Base-by-base conservation (phyloP, 306 rosid genomes). In the Vigna angularis region DNA sequence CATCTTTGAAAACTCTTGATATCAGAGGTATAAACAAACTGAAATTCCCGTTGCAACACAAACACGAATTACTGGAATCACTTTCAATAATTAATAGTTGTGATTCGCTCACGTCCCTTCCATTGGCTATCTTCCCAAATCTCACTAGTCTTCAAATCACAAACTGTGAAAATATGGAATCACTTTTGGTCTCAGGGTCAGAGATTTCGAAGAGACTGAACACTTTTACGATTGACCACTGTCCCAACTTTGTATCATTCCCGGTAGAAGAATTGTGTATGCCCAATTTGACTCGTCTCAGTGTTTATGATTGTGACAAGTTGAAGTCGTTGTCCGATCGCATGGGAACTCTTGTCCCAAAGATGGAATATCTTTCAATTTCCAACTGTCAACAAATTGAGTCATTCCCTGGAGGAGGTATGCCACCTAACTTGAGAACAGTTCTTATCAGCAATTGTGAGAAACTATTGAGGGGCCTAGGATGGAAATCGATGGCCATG, bases 101-200 rank as follows among this genome's bases (percentile, higher is more conserved):
- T 34, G 68, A 63, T 63, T 63, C 68, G 1, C 68, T 63, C 4
- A 59, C 1, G 7, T 59, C 18, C 13, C 18, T 59, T 28, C 40
- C 66, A 5, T 0, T 59, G 66, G 40, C 1, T n/a, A 32, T 14
- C 7, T 34, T 63, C n/a, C 68, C 68, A 34, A 63, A 63, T 34
- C 68, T 63, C 24, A 8, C 0, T 3, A 0, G 0, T 63, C 14
- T 63, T 11, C 0, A 0, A 0, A 7, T 62, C 45, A 0, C 0
- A 3, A 1, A 16, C 6, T 32, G 68, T 16, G 7, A 16, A 63
- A 63, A 34, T 63, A 32, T 63, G 26, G 26, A 63, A 63, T 34
- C 26, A 16, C 47, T 34, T 63, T 7, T 3, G 14, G 15, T 16
- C 16, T 16, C 26, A 28, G 38, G 36, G 38, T 58, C 38, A 62